Base-by-base conservation (phyloP, 768 basidiomycete genomes). In the Leccinum uliginosum region DNA sequence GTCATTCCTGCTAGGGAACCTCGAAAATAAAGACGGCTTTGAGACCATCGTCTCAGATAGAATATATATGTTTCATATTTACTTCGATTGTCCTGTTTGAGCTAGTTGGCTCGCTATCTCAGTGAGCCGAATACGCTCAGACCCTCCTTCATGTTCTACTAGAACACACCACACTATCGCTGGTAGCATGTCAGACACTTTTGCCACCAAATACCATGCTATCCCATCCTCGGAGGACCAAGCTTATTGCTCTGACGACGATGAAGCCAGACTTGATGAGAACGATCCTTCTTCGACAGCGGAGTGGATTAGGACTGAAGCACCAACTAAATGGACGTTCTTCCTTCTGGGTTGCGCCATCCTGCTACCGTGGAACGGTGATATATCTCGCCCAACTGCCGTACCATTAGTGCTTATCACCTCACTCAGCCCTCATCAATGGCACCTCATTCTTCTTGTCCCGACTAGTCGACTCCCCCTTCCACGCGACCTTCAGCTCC, bases 331-430 rank as follows among this genome's bases (percentile, higher is more conserved):
- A 50, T 86, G 85, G 83, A 80, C 86, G 43, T 80, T 85, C 62
- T 89, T 91, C 61, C 70, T 88, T 23, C 71, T 94, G 17, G 92
- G 93, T 3, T 86, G 86, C 55, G 87, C 90, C 19, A 81, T 87
- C 4, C 78, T 97, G 7, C 72, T 97, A 17, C 86, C 91, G 27
- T 97, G 93, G 93, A 96, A 94, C 67, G 92, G 93, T 93, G 69
- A 67, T 80, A 64, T 10, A 11, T 32, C 19, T 50, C 40, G 14
- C 15, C 50, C 49, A 51, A 14, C 6, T 30, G 30, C 15, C 14
- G 27, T 46, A 47, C 6, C 34, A 34, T 34, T 9, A 6, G 26
- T 56, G 51, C 55, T 59, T 44, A 57, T 53, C 9, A 51, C 35
- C 15, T n/a, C 27, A 35, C 43, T 21, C 56, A 96, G 93, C 86